Base-by-base conservation (phyloP, 2,329 filamentous ascomycete species). In the Allantophomopsis cytisporea region DNA sequence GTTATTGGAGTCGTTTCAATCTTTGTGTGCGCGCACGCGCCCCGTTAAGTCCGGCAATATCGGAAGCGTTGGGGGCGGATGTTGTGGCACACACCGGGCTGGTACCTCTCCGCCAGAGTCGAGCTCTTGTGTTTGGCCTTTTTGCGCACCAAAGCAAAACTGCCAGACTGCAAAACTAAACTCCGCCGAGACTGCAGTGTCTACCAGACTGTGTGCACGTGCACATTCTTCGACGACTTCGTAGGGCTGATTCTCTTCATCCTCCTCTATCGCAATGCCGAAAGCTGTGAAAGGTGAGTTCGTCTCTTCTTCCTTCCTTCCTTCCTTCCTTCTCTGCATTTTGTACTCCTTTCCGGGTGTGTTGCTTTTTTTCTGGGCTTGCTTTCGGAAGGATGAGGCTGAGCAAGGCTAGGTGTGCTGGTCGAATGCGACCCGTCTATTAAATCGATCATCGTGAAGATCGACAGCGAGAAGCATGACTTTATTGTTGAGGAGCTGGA, bases 391-490 rank as follows among this genome's bases (percentile, higher is more conserved):
- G 15, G 18, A 13, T 12, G 28, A 11, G 17, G 21, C 37, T 39
- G 35, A 41, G 16, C 15, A 23, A 18, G 32, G 2, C 44, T 20
- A 69, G 83, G 83, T 45, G 78, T 84, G 20, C 70, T 89, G 47
- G 76, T 89, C 59, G 76, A 86, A 59, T 86, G 81, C 60, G 83
- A 89, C 56, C 80, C 83, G n/a, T 84, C 81, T 35, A 87, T 89
- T 69, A 88, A 87, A 61, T 82, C 83, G 46, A 86, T 88, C 64
- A 80, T 89, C 53, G 67, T 83, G 50, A 82, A 78, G 52, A 83
- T 89, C 49, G 80, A 89, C 59, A 72, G 66, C 50, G 66, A 73
- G 41, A 69, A 71, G 48, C 76, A 87, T 58, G 76, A 80, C 47
- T 84, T 76, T 56, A 83, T 89, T 53, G 82, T 87, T 45, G 81